Percentiles rank a stretch among this genome's conserved stretches.
Conservation (phyloP, 225 moss, liverwort and hornwort genomes). For the Physcomitrellopsis africana region DNA sequence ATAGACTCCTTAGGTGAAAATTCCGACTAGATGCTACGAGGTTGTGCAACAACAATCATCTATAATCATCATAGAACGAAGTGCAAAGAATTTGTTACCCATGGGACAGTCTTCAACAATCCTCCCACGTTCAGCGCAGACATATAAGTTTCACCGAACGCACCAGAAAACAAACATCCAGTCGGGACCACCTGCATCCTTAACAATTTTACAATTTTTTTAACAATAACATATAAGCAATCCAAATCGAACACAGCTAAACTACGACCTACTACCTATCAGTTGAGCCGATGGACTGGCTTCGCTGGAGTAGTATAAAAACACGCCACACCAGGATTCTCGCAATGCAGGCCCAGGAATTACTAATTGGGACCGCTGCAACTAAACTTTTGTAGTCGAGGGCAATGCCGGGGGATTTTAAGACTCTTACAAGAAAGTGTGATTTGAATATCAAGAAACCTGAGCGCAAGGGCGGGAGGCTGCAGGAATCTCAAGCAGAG, state of each 20-base stretch:
- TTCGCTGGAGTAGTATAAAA: neutral
- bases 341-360: neutral
- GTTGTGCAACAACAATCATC: neutral
- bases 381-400: slow-evolving; percentile 7
- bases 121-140: too few relatives aligned
- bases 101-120: too few relatives aligned
- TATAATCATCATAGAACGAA: too few relatives aligned
- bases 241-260: neutral
- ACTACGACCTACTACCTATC: neutral
- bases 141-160: too few relatives aligned
- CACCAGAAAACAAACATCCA: too few relatives aligned
- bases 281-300: too few relatives aligned
- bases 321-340: neutral
- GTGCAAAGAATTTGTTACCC: too few relatives aligned
- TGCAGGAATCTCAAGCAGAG: slow-evolving; percentile 28
- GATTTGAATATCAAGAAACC: slow-evolving; percentile 40
- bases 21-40: neutral
- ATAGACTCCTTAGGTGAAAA: neutral
- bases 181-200: neutral
- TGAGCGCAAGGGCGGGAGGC: slow-evolving; percentile 26
- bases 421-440: slow-evolving; percentile 33
- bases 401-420: neutral
- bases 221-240: slow-evolving; percentile 1
- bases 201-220: neutral
- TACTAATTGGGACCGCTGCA: neutral